A percentile compares a stretch with the other conserved stretches of the same genome.
Evolutionary conservation across 1,284 basidiomycete species (phyloP).

Genomic region (Heterobasidion irregulare): DNA sequence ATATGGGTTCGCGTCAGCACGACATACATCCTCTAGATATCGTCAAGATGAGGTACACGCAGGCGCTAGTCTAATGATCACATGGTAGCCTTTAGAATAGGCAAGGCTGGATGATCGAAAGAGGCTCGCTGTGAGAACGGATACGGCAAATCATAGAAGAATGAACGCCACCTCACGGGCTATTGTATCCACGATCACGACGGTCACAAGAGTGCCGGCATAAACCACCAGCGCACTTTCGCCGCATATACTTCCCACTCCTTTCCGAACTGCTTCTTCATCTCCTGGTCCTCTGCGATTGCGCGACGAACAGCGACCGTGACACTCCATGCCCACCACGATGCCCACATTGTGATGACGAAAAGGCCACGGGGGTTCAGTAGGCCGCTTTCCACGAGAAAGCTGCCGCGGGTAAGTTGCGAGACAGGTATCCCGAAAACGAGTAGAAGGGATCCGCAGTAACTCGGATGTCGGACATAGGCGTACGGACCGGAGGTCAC

Average conservation of each 20-base stretch:
- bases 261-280: conserved; percentile 36
- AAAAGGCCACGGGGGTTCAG: conserved; percentile 20
- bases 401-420: conserved; percentile 44
- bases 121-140: no score
- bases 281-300: conserved; percentile 43
- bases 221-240: conserved; percentile 45
- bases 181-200: no score
- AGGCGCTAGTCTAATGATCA: no score
- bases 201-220: conserved; percentile 33
- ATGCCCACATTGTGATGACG: conserved; percentile 30
- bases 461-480: conserved; percentile 33
- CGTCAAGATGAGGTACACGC: no score
- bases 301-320: conserved; percentile 41
- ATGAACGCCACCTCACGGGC: no score
- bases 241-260: conserved; percentile 47
- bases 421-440: conserved; percentile 42
- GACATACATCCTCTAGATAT: no score
- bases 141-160: no score
- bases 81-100: no score
- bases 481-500: conserved; percentile 46
- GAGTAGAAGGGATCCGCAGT: conserved; percentile 23
- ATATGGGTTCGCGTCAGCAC: no score
- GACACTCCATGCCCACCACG: conserved; percentile 47
- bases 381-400: conserved; percentile 42
- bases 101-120: no score